Evolutionary conservation across 371 early-diverging fungal species (phyloP).

Genomic region (Rhizopus sp.): DNA sequence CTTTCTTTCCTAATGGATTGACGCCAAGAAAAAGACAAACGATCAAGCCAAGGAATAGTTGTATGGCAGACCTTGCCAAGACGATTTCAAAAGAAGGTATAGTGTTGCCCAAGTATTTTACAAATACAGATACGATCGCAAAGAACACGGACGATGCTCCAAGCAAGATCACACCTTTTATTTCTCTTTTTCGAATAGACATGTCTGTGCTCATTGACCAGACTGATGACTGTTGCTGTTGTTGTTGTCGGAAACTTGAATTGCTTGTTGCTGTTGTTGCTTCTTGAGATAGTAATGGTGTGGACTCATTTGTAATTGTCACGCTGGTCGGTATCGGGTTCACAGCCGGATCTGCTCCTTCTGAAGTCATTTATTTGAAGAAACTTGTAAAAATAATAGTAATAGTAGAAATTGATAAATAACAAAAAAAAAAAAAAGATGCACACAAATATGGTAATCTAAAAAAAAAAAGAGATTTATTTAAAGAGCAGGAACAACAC

Average conservation of each 20-base stretch:
- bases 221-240: slow-evolving; percentile 16
- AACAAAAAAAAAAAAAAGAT: neutral
- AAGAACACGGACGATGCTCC: slow-evolving; percentile 70
- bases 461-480: too few species aligned
- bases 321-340: slow-evolving; percentile 28
- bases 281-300: slow-evolving; percentile 23
- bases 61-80: slow-evolving; percentile 69
- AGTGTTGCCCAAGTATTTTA: slow-evolving; percentile 52
- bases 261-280: neutral
- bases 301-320: slow-evolving; percentile 28
- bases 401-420: neutral
- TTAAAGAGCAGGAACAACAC: slow-evolving; percentile 31
- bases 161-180: slow-evolving; percentile 48
- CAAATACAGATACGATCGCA: slow-evolving; percentile 67
- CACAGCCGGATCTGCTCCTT: neutral
- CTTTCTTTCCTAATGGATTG: slow-evolving; percentile 59
- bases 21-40: slow-evolving; percentile 52
- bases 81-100: slow-evolving; percentile 73
- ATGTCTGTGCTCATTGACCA: slow-evolving; percentile 10
- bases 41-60: slow-evolving; percentile 54
- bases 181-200: slow-evolving; percentile 14
- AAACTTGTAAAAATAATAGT: neutral
- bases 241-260: neutral
- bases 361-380: neutral
- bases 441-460: neutral